Evolutionary conservation across 2,329 filamentous ascomycete species (phyloP).

Genomic region (Aspergillus clavatus): DNA sequence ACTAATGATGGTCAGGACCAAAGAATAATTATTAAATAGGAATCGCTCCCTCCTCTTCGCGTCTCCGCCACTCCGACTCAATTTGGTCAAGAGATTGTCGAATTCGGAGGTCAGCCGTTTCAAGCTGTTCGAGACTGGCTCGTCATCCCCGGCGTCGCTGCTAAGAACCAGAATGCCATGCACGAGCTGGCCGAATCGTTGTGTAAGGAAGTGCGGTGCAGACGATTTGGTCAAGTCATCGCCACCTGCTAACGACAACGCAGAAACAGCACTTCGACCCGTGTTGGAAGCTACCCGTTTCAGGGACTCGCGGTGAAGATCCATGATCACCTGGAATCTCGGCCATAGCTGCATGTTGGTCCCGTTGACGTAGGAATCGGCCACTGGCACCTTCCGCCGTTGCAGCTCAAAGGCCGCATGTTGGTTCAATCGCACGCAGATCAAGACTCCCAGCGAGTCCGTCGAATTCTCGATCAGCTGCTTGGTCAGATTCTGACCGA

Average conservation of each 20-base stretch:
- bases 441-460: constrained; percentile 78
- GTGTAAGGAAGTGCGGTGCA: constrained; percentile 85
- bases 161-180: constrained; percentile 80
- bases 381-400: constrained; percentile 79
- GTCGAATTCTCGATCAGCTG: constrained; percentile 69
- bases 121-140: constrained; percentile 80
- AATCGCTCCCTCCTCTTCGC: constrained; percentile 79
- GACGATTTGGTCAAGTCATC: constrained; percentile 41
- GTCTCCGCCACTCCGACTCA: constrained; percentile 72
- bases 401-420: constrained; percentile 92
- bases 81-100: constrained; percentile 73
- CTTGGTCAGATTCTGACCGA: constrained; percentile 73
- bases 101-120: constrained; percentile 72
- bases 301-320: constrained; percentile 84
- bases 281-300: constrained; percentile 52
- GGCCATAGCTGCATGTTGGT: constrained; percentile 97
- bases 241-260: constrained; percentile 50
- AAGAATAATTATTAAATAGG: constrained; percentile 90
- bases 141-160: constrained; percentile 87
- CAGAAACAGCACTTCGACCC: constrained; percentile 47
- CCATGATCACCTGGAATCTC: constrained; percentile 89
- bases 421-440: constrained; percentile 92
- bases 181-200: constrained; percentile 90
- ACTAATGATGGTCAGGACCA: constrained; percentile 88
- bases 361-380: constrained; percentile 88